Evolutionary conservation across 192 early-diverging fungal species (phyloP), one percentile per base, ranked within the genome.

Genomic region (Diversispora eburnea): DNA sequence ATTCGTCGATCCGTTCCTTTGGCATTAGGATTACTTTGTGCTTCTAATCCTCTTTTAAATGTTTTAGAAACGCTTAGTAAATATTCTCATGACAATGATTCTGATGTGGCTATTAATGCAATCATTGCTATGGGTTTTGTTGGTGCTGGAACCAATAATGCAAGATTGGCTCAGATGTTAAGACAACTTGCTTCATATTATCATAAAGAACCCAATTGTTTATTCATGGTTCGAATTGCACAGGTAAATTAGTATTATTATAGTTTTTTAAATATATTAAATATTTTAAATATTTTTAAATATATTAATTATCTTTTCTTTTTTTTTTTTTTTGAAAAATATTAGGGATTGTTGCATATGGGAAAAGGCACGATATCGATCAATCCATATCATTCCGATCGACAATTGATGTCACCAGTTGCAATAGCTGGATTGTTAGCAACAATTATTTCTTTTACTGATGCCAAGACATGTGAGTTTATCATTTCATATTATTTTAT

Each of bases 111-210:
- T 8, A 82, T 92, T 42, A 97, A 93, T 80, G 97, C 98, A 13
- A 93, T 98, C 57, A 96, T 99, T 84, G 96, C 97, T 33, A 97
- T 99, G 96, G 98, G 98, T 67, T 81, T 98, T 64, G 93, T 99
- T 19, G 98, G 98, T 22, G 96, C 97, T 5, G 98, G 98, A 59
- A 98, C 98, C 17, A 99, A 99, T 88, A 98, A 99, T 79, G 98
- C 98, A 12, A 90, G 98, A 43, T 83, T 99, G 48, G 97, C 94
- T 54, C 98, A 99, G 84, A 95, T 98, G 88, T 82, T 99, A 72
- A 86, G 98, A 66, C 96, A 98, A 79, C 84, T 99, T 39, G 96
- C 97, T 9, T 88, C 92, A 19, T 99, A 94, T 86, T 98, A 99
- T 82, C 88, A 95, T 82, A 97, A 97, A 81, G 96, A 98, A 72